Evolutionary conservation across 2,329 filamentous ascomycete species (phyloP), one percentile per base, ranked within the genome.

Genomic region (Fusarium sp.): DNA sequence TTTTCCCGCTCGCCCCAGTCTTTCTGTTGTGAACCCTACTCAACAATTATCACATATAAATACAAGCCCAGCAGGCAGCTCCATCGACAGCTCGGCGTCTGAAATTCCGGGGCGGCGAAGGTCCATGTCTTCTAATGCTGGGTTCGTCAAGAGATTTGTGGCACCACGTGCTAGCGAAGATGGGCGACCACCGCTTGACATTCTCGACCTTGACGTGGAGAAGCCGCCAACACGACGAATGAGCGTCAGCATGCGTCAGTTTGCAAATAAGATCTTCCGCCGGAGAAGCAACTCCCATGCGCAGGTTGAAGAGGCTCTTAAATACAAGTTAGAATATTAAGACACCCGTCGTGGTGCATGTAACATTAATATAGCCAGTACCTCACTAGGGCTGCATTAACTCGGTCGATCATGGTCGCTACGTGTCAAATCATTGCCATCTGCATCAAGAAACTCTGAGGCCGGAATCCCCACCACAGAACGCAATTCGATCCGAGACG

Each of bases 231-330:
- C 75, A 46, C 72, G 76, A 62, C 73, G 76, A 16, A 65, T 76
- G 50, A 77, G 75, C 44, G 63, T 78, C 44, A 71, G 72, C 36
- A 68, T 78, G 55, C 70, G 75, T 44, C 68, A 72, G 41, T 68
- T 78, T 39, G 71, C 76, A 41, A 75, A 78, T 28, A 76, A 65
- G 28, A 70, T 78, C 36, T 78, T 78, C 63, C 75, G 75, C 37
- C 73, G 74, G 53, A 76, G 71, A 53, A 74, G 72, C 47, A 75
- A 73, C 61, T 76, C 74, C 9, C 72, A 73, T 50, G 72, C 66
- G 48, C 74, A 76, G 60, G 62, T 58, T 54, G 74, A 76, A 52
- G 69, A 76, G 51, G 44, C 64, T 55, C 72, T 71, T 27, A 51
- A 50, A 65, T 68, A 66, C 18, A 74, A 73, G 47, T 66, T 76